Conservation (phyloP, 176 grass and related monocot species). For the Chloris gayana region DNA sequence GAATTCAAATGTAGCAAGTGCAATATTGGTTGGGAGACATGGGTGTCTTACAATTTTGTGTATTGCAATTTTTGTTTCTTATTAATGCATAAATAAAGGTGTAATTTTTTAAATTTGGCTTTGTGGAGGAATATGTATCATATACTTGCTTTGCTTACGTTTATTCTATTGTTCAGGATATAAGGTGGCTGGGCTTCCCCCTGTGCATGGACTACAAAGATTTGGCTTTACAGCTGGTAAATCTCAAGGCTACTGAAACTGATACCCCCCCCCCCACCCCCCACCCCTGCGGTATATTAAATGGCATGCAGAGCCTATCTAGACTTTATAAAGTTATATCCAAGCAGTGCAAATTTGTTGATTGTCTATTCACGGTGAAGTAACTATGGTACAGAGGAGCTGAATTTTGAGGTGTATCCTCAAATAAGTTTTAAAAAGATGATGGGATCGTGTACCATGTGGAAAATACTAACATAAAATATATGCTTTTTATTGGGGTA, state of each 20-base stretch:
- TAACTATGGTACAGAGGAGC: background rate
- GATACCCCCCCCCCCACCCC: background rate
- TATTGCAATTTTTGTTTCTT: background rate
- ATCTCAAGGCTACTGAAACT: slow-evolving; percentile 26
- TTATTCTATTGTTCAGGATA: slow-evolving; percentile 28
- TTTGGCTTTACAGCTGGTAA: background rate
- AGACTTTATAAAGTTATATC: background rate
- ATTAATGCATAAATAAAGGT: slow-evolving; percentile 18
- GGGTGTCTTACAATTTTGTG: background rate
- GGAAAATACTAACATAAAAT: background rate
- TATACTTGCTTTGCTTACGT: slow-evolving; percentile 27
- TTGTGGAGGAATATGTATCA: slow-evolving; percentile 13
- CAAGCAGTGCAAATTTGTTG: background rate
- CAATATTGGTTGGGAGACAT: background rate
- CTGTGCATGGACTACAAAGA: background rate
- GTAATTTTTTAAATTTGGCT: slow-evolving; percentile 23
- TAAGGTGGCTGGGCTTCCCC: slow-evolving; percentile 23
- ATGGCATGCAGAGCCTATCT: background rate
- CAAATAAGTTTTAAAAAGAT: background rate
- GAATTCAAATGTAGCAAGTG: background rate
- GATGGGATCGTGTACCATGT: background rate
- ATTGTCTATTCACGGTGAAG: background rate
- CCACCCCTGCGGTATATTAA: too few species aligned
- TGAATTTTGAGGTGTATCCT: background rate
- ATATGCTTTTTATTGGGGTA: background rate